Percentiles rank a stretch among this genome's conserved stretches.
Evolutionary conservation across 164 flowering plant species (phyloP).

Genomic region (Annona squamosa): DNA sequence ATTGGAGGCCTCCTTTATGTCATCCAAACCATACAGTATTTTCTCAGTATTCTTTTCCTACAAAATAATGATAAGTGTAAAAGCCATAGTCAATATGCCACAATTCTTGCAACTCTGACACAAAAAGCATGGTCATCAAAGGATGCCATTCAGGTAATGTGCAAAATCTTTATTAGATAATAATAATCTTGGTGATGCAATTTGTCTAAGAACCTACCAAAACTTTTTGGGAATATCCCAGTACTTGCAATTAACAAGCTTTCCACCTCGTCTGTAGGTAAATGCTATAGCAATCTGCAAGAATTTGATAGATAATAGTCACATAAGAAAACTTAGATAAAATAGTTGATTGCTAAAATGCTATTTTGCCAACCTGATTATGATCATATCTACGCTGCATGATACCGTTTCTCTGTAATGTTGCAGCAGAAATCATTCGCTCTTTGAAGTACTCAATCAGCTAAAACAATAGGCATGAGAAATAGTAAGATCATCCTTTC

Average conservation of each 20-base stretch:
- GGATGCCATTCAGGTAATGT: not conserved
- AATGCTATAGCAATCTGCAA: slow-evolving; percentile 73
- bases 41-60: slow-evolving; percentile 73
- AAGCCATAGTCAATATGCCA: not conserved
- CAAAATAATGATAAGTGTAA: not conserved
- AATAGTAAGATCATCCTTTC: not conserved
- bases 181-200: slow-evolving; percentile 2
- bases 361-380: slow-evolving; percentile 37
- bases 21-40: slow-evolving; percentile 83
- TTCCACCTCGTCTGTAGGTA: slow-evolving; percentile 54
- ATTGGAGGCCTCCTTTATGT: slow-evolving; percentile 54
- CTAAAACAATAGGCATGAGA: slow-evolving; percentile 26
- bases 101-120: not conserved
- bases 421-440: slow-evolving; percentile 62
- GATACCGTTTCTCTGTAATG: slow-evolving; percentile 64
- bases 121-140: not conserved
- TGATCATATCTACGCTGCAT: slow-evolving; percentile 47
- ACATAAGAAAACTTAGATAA: not conserved
- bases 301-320: slow-evolving; percentile 1
- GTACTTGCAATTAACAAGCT: slow-evolving; percentile 77
- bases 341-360: not conserved
- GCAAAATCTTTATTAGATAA: not conserved
- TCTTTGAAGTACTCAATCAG: slow-evolving; percentile 53
- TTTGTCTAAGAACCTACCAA: slow-evolving; percentile 58
- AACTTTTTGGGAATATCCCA: slow-evolving; percentile 52